phyloP scores from a whole-genome alignment of 495 filamentous ascomycete species.

The Trypethelium eluteriae region DNA sequence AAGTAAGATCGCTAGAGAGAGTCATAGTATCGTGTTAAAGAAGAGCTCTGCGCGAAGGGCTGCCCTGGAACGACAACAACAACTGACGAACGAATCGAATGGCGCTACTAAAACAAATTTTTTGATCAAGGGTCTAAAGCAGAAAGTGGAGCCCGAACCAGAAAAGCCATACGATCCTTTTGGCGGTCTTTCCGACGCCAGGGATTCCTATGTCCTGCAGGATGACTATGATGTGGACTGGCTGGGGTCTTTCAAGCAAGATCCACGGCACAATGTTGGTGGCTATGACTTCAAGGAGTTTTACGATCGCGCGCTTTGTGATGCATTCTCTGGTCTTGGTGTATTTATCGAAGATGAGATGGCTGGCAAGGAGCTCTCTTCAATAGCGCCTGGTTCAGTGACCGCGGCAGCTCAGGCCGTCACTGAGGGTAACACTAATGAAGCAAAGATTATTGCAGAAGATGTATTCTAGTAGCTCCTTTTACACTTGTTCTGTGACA shows the following conservation, averaged over 20 bases:
- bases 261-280: constrained; percentile 58
- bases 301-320: constrained; percentile 67
- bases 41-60: constrained; percentile 43
- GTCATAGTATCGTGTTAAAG: constrained; percentile 60
- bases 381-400: constrained; percentile 16
- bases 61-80: constrained; percentile 29
- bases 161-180: constrained; percentile 85
- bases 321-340: constrained; percentile 83
- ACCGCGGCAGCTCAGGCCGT: neutral
- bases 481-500: neutral
- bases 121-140: constrained; percentile 70
- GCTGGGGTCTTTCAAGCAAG: constrained; percentile 55
- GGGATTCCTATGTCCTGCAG: constrained; percentile 62
- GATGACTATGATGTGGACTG: constrained; percentile 55
- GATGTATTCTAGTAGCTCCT: neutral
- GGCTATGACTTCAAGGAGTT: constrained; percentile 80
- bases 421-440: neutral
- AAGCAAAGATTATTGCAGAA: neutral
- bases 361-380: constrained; percentile 34
- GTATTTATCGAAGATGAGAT: constrained; percentile 78
- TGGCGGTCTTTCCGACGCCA: constrained; percentile 59
- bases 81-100: constrained; percentile 30
- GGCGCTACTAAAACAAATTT: constrained; percentile 34
- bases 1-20: constrained; percentile 46
- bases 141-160: constrained; percentile 49